phyloP scores from a whole-genome alignment of 768 basidiomycete species.

The Trametes cinnabarina region DNA sequence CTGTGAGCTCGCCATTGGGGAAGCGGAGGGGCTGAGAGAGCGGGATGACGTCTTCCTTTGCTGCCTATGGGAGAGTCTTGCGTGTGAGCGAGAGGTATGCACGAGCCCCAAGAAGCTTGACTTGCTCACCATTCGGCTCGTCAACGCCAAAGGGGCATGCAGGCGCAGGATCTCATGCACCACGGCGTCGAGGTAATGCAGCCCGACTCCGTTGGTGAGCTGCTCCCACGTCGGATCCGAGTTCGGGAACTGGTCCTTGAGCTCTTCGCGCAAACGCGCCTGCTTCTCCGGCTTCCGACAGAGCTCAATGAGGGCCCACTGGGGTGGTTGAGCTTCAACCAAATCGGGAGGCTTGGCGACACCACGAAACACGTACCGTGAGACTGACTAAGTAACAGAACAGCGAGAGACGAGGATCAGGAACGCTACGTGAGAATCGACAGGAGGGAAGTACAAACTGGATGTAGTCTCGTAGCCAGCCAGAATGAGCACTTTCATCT shows the following conservation, averaged over 20 bases:
- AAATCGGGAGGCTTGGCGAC: too few relatives aligned
- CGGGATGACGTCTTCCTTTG: slow-evolving; percentile 39
- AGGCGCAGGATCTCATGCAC: slow-evolving; percentile 45
- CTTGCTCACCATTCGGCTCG: slow-evolving; percentile 42
- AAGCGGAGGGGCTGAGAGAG: slow-evolving; percentile 30
- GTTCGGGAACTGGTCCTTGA: slow-evolving; percentile 37
- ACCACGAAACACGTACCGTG: slow-evolving; percentile 10
- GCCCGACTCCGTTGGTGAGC: slow-evolving; percentile 35
- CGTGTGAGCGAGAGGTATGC: not conserved
- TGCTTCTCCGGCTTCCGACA: slow-evolving; percentile 44
- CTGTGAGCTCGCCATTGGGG: slow-evolving; percentile 7
- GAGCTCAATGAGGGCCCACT: slow-evolving; percentile 61
- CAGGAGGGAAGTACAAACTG: slow-evolving; percentile 24
- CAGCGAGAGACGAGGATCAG: not conserved
- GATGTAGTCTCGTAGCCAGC: slow-evolving; percentile 56
- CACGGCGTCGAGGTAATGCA: slow-evolving; percentile 58
- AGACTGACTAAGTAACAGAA: slow-evolving; percentile 20
- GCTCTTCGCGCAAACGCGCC: slow-evolving; percentile 47
- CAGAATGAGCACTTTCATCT: slow-evolving; percentile 39
- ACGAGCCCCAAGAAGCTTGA: slow-evolving; percentile 1
- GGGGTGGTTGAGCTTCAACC: not conserved
- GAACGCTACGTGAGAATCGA: not conserved
- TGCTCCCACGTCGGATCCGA: slow-evolving; percentile 56
- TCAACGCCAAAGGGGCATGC: slow-evolving; percentile 40
- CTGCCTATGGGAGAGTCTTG: slow-evolving; percentile 29